Percentiles rank a stretch among this genome's conserved stretches.
Evolutionary conservation across 2,329 filamentous ascomycete species (phyloP).

Genomic region (Lachnellula willkommii): DNA sequence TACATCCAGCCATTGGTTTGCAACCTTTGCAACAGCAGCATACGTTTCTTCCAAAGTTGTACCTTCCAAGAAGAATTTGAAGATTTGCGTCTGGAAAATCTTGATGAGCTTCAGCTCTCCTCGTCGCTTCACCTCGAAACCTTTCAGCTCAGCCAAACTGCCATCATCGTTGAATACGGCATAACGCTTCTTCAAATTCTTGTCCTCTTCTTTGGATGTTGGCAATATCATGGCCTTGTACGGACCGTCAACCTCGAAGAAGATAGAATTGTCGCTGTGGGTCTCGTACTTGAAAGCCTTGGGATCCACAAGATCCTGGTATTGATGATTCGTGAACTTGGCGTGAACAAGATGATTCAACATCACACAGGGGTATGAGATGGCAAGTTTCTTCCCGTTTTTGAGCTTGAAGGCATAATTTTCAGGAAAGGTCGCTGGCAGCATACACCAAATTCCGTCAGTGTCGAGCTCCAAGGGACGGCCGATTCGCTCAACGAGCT

Average conservation of each 20-base stretch:
- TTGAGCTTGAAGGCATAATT: slow-evolving; percentile 93
- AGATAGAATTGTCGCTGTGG: slow-evolving; percentile 97
- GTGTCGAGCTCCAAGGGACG: slow-evolving; percentile 92
- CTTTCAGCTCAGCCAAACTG: slow-evolving; percentile 89
- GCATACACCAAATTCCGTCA: slow-evolving; percentile 99
- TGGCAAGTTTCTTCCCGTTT: slow-evolving; percentile 91
- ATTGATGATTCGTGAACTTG: slow-evolving; percentile 95
- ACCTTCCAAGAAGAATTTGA: slow-evolving; percentile 98
- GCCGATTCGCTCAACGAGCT: slow-evolving; percentile 88
- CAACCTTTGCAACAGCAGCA: slow-evolving; percentile 83
- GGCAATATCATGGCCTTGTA: slow-evolving; percentile 97
- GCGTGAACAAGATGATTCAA: slow-evolving; percentile 94
- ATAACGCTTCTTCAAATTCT: slow-evolving; percentile 98
- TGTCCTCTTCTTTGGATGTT: slow-evolving; percentile 97
- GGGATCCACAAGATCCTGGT: slow-evolving; percentile 80
- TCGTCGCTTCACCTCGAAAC: slow-evolving; percentile 94
- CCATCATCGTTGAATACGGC: slow-evolving; percentile 99
- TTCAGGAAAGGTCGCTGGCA: slow-evolving; percentile 92
- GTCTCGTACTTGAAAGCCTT: slow-evolving; percentile 87
- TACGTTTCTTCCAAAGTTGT: slow-evolving; percentile 85
- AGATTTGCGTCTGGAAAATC: slow-evolving; percentile 98
- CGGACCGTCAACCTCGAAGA: slow-evolving; percentile 97
- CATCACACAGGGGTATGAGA: slow-evolving; percentile 99
- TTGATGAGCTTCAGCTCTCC: slow-evolving; percentile 99
- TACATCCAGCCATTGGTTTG: slow-evolving; percentile 95